These are phyloP conservation scores for Spergularia bocconei DNA, from an alignment of 148 eudicot species.

Conservation along the genomic window DNA sequence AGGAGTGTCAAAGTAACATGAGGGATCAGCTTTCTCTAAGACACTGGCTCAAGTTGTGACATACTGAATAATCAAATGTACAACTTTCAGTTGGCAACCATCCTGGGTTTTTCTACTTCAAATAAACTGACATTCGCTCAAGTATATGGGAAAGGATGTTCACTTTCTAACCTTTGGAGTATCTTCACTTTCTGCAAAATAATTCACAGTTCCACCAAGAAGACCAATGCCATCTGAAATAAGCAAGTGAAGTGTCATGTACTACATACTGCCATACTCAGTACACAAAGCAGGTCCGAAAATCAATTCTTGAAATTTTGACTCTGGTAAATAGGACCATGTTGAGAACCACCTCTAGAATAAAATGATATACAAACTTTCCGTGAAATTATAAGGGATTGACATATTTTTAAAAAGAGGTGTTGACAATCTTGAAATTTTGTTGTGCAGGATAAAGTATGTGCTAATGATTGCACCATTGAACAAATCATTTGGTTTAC, in stretches of 20 bases:
- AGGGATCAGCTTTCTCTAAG: background rate
- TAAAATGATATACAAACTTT: too few species aligned
- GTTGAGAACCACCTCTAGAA: too few species aligned
- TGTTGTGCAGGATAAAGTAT: too few species aligned
- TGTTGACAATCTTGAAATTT: too few species aligned
- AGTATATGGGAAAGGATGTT: background rate
- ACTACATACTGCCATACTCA: background rate
- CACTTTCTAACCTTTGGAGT: constrained; percentile 75
- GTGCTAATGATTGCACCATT: too few species aligned
- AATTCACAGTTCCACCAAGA: constrained; percentile 83
- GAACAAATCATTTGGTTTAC: too few species aligned
- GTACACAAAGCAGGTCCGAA: background rate
- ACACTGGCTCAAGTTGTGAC: constrained; percentile 9
- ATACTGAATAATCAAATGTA: background rate
- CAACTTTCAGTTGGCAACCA: background rate
- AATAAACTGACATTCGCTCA: background rate
- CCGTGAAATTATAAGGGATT: too few species aligned
- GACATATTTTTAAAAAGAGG: too few species aligned
- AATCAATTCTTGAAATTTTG: background rate
- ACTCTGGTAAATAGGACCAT: too few species aligned
- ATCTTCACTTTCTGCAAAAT: constrained; percentile 60
- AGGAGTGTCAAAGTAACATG: too few species aligned
- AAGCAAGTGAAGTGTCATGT: constrained; percentile 13
- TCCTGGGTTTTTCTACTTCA: background rate
- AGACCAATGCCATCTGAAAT: constrained; percentile 96